These are phyloP conservation scores for Monosporascus sp. DNA, from an alignment of 2,329 filamentous ascomycete genomes.

Conservation along the genomic window DNA sequence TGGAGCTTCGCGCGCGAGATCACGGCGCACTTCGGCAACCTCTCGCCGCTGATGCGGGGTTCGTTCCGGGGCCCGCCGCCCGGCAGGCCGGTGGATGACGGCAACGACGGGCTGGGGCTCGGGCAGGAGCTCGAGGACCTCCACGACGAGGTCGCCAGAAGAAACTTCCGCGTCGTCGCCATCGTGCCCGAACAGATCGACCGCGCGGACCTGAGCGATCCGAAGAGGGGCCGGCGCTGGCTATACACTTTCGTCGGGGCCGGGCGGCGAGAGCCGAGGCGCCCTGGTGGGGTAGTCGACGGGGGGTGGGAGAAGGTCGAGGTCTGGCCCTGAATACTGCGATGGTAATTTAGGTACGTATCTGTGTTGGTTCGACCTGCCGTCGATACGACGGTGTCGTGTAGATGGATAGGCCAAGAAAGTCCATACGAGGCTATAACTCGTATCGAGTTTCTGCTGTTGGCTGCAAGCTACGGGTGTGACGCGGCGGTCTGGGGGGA, in stretches of 20 bases:
- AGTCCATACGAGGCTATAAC: no score
- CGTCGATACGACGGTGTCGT: no score
- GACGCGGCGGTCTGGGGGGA: no score
- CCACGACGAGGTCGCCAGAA: constrained; percentile 63
- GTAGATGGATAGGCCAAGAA: no score
- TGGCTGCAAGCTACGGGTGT: no score
- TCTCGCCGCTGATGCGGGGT: constrained; percentile 74
- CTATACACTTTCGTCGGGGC: constrained; percentile 54
- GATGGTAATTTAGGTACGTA: no score
- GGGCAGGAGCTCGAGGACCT: constrained; percentile 66
- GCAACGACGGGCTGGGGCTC: constrained; percentile 33
- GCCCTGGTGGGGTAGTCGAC: constrained; percentile 30
- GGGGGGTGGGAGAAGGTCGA: constrained; percentile 62
- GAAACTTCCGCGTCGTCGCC: constrained; percentile 78
- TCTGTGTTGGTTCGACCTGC: no score
- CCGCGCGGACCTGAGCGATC: constrained; percentile 63
- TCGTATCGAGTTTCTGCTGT: no score
- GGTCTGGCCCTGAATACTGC: constrained; percentile 54
- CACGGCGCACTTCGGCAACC: constrained; percentile 84
- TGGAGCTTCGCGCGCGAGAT: constrained; percentile 81
- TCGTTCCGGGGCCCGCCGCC: constrained; percentile 69
- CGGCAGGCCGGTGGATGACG: constrained; percentile 51
- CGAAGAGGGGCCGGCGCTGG: constrained; percentile 57
- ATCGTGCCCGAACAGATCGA: constrained; percentile 76
- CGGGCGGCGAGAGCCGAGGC: constrained; percentile 26